Evolutionary conservation across 805 yeast genomes (phyloP).

Genomic region (Lachancea sp.): DNA sequence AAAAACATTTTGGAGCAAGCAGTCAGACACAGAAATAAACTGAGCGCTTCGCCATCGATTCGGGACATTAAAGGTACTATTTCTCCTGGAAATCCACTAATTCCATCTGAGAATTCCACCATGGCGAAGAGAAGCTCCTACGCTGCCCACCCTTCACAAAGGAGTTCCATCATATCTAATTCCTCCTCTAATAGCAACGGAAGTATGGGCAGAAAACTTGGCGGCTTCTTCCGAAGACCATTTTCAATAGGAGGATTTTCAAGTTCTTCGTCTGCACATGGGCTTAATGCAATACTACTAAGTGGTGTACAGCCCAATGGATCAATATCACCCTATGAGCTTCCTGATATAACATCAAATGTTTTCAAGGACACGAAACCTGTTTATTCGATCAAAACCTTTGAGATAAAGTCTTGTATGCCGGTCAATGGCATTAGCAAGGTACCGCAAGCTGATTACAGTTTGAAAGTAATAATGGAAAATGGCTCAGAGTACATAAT

Average conservation of each 20-base stretch:
- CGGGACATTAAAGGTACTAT: constrained; percentile 10
- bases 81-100: constrained; percentile 1
- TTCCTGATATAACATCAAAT: constrained; percentile 48
- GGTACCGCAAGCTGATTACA: constrained; percentile 17
- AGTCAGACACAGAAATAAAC: constrained; percentile 16
- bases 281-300: constrained; percentile 26
- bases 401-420: constrained; percentile 35
- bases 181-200: constrained; percentile 16
- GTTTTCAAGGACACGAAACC: constrained; percentile 48
- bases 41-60: constrained; percentile 5
- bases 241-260: constrained; percentile 46
- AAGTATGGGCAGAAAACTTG: constrained; percentile 40
- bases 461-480: constrained; percentile 39
- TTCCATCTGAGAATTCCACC: background rate
- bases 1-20: constrained; percentile 29
- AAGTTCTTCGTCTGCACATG: constrained; percentile 26
- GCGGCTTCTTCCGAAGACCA: constrained; percentile 59
- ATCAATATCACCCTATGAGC: constrained; percentile 41
- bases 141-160: constrained; percentile 11
- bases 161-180: constrained; percentile 20
- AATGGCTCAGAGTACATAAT: constrained; percentile 52
- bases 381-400: constrained; percentile 38
- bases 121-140: constrained; percentile 21
- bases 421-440: constrained; percentile 34
- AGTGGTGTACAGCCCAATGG: constrained; percentile 35